phyloP scores from a whole-genome alignment of 2,329 filamentous ascomycete genomes.

The Monosporascus sp. region DNA sequence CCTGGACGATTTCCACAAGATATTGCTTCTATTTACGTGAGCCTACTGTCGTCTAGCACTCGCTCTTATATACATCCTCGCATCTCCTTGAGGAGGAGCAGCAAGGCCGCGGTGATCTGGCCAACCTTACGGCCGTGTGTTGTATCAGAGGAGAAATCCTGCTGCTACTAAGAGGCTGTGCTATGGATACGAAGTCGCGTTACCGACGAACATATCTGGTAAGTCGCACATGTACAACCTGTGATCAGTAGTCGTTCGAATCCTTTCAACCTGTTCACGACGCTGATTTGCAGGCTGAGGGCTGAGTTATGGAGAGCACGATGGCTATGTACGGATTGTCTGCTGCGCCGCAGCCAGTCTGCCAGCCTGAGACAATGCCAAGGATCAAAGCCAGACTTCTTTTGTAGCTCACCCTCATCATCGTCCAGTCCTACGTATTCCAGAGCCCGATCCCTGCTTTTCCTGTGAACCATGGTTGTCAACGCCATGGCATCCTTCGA shows the following conservation, averaged over 20 bases:
- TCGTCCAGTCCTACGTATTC: background rate
- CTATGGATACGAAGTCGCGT: background rate
- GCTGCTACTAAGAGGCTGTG: no score
- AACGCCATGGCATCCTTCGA: no score
- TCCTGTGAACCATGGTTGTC: no score
- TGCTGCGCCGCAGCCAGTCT: background rate
- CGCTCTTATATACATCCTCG: no score
- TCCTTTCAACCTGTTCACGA: background rate
- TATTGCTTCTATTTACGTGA: no score
- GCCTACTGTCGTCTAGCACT: no score
- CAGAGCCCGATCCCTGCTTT: no score
- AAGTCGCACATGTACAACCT: background rate
- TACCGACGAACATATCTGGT: background rate
- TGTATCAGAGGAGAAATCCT: no score
- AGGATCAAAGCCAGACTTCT: background rate
- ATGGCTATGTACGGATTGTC: background rate
- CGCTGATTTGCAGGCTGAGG: background rate
- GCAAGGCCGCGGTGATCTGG: no score
- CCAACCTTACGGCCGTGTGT: no score
- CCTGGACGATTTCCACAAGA: no score
- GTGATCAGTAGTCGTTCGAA: background rate
- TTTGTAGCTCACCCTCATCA: background rate
- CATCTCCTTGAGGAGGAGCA: no score
- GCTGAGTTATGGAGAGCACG: background rate
- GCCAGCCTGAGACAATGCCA: background rate